A percentile compares a stretch with the other conserved stretches of the same genome.
phyloP scores from a whole-genome alignment of 495 filamentous ascomycete species.

The Trichoderma gamsii region DNA sequence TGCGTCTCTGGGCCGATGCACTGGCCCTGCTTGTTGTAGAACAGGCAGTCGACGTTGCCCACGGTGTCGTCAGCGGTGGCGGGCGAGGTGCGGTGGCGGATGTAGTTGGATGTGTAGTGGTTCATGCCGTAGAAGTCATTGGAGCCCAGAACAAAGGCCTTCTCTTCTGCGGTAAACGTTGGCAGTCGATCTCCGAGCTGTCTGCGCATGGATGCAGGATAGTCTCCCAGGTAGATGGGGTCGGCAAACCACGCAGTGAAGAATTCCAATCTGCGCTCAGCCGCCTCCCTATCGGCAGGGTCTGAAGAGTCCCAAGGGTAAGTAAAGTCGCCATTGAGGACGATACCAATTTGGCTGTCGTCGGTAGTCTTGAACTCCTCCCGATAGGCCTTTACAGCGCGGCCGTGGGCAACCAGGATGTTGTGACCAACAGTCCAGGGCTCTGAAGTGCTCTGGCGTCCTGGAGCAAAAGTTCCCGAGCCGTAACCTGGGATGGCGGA shows the following conservation, averaged over 20 bases:
- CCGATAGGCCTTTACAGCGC: constrained; percentile 60
- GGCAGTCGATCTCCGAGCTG: constrained; percentile 67
- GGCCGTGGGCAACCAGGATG: constrained; percentile 51
- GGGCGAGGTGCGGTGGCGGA: constrained; percentile 57
- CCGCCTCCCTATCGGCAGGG: constrained; percentile 52
- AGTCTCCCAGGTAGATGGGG: constrained; percentile 69
- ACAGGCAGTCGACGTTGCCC: constrained; percentile 63
- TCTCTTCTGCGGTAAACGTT: constrained; percentile 57
- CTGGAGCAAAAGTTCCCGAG: constrained; percentile 54
- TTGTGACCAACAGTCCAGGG: constrained; percentile 59
- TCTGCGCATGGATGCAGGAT: constrained; percentile 68
- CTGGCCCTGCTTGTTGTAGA: constrained; percentile 61
- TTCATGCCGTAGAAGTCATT: constrained; percentile 86
- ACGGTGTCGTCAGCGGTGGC: constrained; percentile 58
- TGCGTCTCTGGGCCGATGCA: constrained; percentile 70
- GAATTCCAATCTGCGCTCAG: constrained; percentile 60
- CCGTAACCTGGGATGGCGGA: constrained; percentile 55
- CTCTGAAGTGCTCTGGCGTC: constrained; percentile 52
- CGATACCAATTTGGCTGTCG: constrained; percentile 54
- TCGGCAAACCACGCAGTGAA: constrained; percentile 65
- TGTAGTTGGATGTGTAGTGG: constrained; percentile 79
- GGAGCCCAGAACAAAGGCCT: constrained; percentile 61
- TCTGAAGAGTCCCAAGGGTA: constrained; percentile 53
- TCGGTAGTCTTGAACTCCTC: constrained; percentile 59
- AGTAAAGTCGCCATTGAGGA: constrained; percentile 56